A percentile compares a stretch with the other conserved stretches of the same genome.
Conservation (phyloP, 805 yeast genomes). For the Candida orba region DNA sequence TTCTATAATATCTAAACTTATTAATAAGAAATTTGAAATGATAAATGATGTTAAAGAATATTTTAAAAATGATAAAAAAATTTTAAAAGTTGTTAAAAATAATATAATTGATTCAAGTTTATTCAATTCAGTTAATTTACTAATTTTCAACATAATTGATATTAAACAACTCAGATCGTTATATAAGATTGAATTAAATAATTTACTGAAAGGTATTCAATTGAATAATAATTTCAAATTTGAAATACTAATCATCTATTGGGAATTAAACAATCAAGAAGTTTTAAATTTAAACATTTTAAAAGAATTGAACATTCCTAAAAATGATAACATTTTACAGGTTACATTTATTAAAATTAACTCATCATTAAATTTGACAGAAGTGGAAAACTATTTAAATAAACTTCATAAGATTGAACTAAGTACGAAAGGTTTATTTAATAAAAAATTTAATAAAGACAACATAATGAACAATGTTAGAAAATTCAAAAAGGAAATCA, state of each 20-base stretch:
- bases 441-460: constrained; percentile 10
- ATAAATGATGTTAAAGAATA: constrained; percentile 4
- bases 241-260: constrained; percentile 28
- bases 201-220: constrained; percentile 28
- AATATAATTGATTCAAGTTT: constrained; percentile 20
- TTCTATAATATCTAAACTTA: constrained; percentile 26
- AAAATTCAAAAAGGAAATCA: background rate
- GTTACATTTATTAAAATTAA: constrained; percentile 26
- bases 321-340: constrained; percentile 23
- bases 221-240: constrained; percentile 28
- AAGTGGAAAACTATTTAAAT: constrained; percentile 21
- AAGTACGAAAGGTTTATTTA: constrained; percentile 29
- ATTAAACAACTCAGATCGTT: constrained; percentile 25
- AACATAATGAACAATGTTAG: background rate
- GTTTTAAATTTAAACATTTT: constrained; percentile 23
- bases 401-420: constrained; percentile 19
- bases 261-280: constrained; percentile 30
- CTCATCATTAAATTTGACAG: constrained; percentile 18
- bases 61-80: constrained; percentile 1
- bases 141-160: constrained; percentile 34
- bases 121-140: constrained; percentile 25
- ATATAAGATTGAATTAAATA: constrained; percentile 22
- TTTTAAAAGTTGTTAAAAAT: constrained; percentile 19
- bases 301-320: constrained; percentile 22
- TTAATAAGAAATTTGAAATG: constrained; percentile 27